Evolutionary conservation across 2,329 filamentous ascomycete genomes (phyloP), one percentile per base, ranked within the genome.

Genomic region (Alternaria alternata): DNA sequence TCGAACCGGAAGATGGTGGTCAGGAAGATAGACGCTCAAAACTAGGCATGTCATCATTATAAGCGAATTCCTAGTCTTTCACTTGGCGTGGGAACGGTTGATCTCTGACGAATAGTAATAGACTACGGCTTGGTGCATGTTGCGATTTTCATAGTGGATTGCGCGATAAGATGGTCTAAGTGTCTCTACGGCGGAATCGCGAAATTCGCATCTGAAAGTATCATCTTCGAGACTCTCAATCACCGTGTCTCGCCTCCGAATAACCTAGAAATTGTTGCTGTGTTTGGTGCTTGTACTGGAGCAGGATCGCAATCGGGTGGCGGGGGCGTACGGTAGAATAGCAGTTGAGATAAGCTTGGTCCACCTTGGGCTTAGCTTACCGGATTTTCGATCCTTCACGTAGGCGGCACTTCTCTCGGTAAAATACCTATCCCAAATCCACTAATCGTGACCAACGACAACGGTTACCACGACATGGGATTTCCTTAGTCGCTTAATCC

Each of bases 21-120:
- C 34, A 52, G 30, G 22, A 38, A 28, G 28, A 51, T n/a, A 42
- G 41, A 24, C 7, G 28, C 39, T 26, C 48, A 22, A 18, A 39
- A 36, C 44, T 18, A 20, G 26, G 16, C 42, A 55, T 30, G 14
- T 41, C 46, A 61, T 57, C 30, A 48, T 59, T 65, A 59, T 62
- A 64, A 64, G 57, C 36, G 44, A 30, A 43, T 8, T 43, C 36
- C 38, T 61, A 42, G 53, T 53, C 48, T 58, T 51, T 41, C 54
- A 56, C 66, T 69, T 67, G 61, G 68, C 66, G 47, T 38, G 39
- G 51, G 24, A 39, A 28, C 36, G 46, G 6, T 54, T 39, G 51
- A 26, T 49, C 20, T 34, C 42, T 39, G 42, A 53, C 53, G 41
- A 53, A 44, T 57, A 28, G 43, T 28, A 51, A 20, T 24, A 18